Evolutionary conservation across 1,284 basidiomycete species (phyloP), one percentile per base, ranked within the genome.

Genomic region (Xanthoconium separans): DNA sequence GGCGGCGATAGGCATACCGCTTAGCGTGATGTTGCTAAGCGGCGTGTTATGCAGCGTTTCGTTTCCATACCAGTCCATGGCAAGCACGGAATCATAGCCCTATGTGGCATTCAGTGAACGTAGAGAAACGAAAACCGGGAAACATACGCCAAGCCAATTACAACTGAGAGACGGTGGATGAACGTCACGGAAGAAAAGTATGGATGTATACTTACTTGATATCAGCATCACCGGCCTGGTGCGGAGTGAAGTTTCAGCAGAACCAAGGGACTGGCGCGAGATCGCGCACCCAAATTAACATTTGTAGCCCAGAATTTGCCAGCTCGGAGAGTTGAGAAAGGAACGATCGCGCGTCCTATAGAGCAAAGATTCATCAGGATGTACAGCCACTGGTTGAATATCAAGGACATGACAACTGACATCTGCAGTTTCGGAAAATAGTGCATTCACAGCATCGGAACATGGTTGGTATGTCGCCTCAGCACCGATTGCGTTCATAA

Each of bases 61-160:
- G 47, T 79, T 80, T 4, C 84, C 83, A 52, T 77, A 81, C 83
- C 84, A 85, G 53, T 82, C 74, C 82, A 86, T 85, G 2, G 81
- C 78, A 1, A 81, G 74, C 2, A 79, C 77, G 0, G 77, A 75
- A 0, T 75, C 77, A 51, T 83, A 77, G 0, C 75, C 49, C 66
- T 71, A 22, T 22, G 4, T 24, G 6, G 5, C 6, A 34, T 42
- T 50, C 33, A 57, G 33, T 41, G 18, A 36, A 27, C 10, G 8
- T 7, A 13, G 2, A 12, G 6, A 13, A 41, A 2, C 5, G 0
- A 36, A 16, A 27, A 1, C 4, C 2, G 2, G 22, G 20, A 29
- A 33, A 44, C 57, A 12, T 58, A 70, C 79, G 18, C 84, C 83
- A 6, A 85, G 66, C 84, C 84, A 85, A 62, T 86, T 85, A 58